Evolutionary conservation across 2,329 filamentous ascomycete genomes (phyloP).

Genomic region (Fusarium buharicum): DNA sequence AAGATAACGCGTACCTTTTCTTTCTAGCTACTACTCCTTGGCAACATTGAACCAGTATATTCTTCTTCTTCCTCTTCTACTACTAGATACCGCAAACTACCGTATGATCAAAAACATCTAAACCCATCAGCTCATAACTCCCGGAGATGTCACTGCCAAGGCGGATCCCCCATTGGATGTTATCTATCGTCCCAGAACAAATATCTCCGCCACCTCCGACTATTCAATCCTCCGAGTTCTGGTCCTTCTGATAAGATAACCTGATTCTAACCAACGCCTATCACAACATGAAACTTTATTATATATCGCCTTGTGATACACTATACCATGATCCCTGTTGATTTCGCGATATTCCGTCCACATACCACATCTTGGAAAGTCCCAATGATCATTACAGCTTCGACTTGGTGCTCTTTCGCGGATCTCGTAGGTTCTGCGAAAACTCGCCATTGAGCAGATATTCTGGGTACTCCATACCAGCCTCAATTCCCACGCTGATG

Average conservation of each 20-base stretch:
- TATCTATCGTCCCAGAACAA: constrained; percentile 23
- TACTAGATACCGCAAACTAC: neutral
- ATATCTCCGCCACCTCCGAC: constrained; percentile 36
- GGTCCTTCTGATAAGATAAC: constrained; percentile 15
- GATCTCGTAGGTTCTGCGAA: constrained; percentile 49
- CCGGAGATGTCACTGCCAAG: constrained; percentile 27
- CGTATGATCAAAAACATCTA: neutral
- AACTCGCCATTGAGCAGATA: constrained; percentile 54
- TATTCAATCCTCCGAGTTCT: neutral
- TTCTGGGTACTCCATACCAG: constrained; percentile 63
- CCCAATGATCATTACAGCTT: constrained; percentile 52
- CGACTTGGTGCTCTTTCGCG: constrained; percentile 49
- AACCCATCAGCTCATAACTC: constrained; percentile 14
- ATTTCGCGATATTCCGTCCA: neutral
- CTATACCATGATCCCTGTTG: neutral
- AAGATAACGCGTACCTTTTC: neutral
- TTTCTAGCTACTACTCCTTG: neutral
- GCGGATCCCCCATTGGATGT: constrained; percentile 11
- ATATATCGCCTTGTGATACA: neutral
- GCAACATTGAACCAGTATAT: too few species aligned
- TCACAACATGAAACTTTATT: neutral
- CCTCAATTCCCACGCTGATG: constrained; percentile 59
- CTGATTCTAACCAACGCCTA: neutral
- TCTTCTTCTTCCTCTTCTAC: neutral
- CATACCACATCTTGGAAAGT: neutral